Evolutionary conservation across 331 rosid genomes (phyloP), one percentile per base, ranked within the genome.

Genomic region (Spiraea crenata): DNA sequence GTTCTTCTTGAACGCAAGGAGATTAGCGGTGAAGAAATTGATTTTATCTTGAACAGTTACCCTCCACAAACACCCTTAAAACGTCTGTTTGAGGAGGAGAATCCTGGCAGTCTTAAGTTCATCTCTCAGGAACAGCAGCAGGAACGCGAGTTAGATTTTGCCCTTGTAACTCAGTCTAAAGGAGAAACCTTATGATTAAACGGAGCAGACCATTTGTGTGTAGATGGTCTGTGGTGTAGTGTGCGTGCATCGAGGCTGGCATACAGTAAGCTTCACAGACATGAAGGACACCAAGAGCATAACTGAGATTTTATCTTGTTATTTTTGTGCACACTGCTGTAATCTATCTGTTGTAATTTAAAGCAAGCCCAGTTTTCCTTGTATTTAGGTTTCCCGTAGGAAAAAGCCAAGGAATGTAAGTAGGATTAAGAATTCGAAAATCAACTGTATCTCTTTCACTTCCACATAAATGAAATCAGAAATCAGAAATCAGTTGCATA

Each of bases 1-100:
- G 99, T 95, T 82, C 96, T 95, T 71, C 86, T 95, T 16, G 68
- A 77, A 71, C 92, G 80, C 73, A 74, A 73, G 73, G 99, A 95
- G 80, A 86, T 95, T 67, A 78, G 79, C 20, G 96, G 99, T 41
- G 88, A 84, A 69, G 96, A 91, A 85, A 71, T 95, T 34, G 90
- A 91, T 63, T 82, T 82, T 52, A 87, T 95, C 66, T 56, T 91
- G 80, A 83, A 74, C 87, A 85, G 81, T 42, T 95, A 95, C 86
- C 99, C 96, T 59, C 89, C 96, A 44, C 89, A 87, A 73, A 95
- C 98, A 17, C 93, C 96, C 1, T 51, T 89, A 40, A 76, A 69
- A 73, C 71, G 68, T 78, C 81, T 89, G 71, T 72, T 91, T 74
- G 92, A 82, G 79, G 98, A 89, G 79, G 90, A 86, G 83, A 70